Base-by-base conservation (phyloP, 75 land plant genomes). In the Cupressus sempervirens region DNA sequence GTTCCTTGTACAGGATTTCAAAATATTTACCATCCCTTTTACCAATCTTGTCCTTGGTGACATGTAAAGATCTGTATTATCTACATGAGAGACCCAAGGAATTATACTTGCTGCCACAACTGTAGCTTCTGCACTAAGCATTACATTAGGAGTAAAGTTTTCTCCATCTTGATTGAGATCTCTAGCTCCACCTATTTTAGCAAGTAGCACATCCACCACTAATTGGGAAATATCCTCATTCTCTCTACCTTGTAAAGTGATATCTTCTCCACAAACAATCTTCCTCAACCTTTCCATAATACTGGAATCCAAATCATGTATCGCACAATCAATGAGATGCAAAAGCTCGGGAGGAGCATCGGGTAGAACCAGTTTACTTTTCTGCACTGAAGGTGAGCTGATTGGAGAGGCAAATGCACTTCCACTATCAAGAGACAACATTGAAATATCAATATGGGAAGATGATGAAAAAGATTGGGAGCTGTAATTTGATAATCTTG, bases 181-280 rank as follows among this genome's bases (percentile, higher is more conserved):
- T 62, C 96, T 98, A 75, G 93, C 92, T 68, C 96, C 99, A 43
- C 99, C 98, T 98, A 98, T 96, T 56, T 98, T 98, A 29, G 94
- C 95, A 82, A 98, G 86, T 84, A 98, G 93, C 5, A 96, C 91
- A 85, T 98, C 99, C 82, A 96, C 97, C 23, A 95, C 96, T 73
- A 89, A 86, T 15, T 87, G 83, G 26, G 96, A 90, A 80, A 89
- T 53, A 62, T 82, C 77, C 40, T 89, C 91, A 41, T 53, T 80
- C 41, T 92, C 92, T 40, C 89, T 93, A 15, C 53, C 91, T 46
- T 65, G 45, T 13, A 84, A 91, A 90, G 91, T 81, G 54, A 40
- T 75, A 54, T 95, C 94, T 43, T 88, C 87, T 6, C 92, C 96
- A 84, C 88, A 83, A 10, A 94, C 94, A 87, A 93, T 77, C 62